Evolutionary conservation across 2,329 filamentous ascomycete species (phyloP).

Genomic region (Metarhizium humberi): DNA sequence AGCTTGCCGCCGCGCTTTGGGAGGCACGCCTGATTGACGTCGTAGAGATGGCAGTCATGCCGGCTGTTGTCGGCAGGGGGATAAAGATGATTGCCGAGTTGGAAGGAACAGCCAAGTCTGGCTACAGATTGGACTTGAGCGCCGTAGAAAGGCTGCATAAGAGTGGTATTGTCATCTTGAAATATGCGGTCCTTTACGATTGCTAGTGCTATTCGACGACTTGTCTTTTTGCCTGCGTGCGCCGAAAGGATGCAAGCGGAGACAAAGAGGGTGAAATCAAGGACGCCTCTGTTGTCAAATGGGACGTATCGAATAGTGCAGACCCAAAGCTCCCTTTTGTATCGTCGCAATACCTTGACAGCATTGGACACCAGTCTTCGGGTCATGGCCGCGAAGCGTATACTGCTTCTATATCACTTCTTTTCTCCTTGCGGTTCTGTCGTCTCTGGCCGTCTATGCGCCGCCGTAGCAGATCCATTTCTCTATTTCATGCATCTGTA

Average conservation of each 20-base stretch:
- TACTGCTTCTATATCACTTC: too few relatives aligned
- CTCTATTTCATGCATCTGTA: slow-evolving; percentile 24
- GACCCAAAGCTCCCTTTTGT: too few relatives aligned
- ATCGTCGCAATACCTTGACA: too few relatives aligned
- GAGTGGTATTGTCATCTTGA: slow-evolving; percentile 15
- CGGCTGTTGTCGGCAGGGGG: slow-evolving; percentile 13
- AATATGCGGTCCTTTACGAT: slow-evolving; percentile 12
- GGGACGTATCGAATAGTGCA: too few relatives aligned
- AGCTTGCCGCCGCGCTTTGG: slow-evolving; percentile 18
- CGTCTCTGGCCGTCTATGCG: too few relatives aligned
- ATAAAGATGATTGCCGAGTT: slow-evolving; percentile 12
- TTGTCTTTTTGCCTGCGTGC: too few relatives aligned
- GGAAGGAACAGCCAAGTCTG: not conserved
- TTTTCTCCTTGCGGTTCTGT: too few relatives aligned
- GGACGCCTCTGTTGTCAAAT: too few relatives aligned
- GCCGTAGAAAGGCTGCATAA: slow-evolving; percentile 7
- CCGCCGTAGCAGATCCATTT: slow-evolving; percentile 30
- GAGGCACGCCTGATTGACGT: slow-evolving; percentile 19
- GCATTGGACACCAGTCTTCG: too few relatives aligned
- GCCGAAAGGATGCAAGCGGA: too few relatives aligned
- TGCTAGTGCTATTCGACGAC: slow-evolving; percentile 4
- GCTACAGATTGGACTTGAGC: slow-evolving; percentile 7
- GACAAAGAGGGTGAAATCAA: too few relatives aligned
- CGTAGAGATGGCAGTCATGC: slow-evolving; percentile 19
- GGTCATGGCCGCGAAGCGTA: too few relatives aligned